Conservation (phyloP, 2,329 filamentous ascomycete genomes). For the Ambrosiella xylebori region DNA sequence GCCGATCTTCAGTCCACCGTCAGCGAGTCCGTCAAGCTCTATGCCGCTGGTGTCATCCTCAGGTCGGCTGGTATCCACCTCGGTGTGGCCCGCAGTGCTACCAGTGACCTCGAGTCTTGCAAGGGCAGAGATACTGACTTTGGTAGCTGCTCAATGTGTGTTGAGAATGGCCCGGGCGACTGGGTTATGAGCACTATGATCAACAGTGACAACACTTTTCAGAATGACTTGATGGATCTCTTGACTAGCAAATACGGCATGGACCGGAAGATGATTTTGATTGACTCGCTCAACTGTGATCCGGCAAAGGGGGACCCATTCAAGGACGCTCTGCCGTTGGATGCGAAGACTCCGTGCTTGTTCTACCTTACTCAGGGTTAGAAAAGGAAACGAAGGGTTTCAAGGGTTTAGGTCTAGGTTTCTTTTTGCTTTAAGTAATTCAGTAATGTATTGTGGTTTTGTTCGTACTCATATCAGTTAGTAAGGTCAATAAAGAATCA, state of each 20-base stretch:
- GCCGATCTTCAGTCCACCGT: slow-evolving; percentile 10
- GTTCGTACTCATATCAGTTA: too few species aligned
- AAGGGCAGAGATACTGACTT: background rate
- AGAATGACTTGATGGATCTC: slow-evolving; percentile 2
- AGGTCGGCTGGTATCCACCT: slow-evolving; percentile 8
- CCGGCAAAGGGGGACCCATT: background rate
- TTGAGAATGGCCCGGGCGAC: background rate
- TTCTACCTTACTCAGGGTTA: slow-evolving; percentile 1
- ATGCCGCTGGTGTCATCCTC: slow-evolving; percentile 9
- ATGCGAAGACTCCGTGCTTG: background rate
- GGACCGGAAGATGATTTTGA: background rate
- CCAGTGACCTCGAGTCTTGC: background rate
- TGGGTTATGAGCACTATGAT: slow-evolving; percentile 1
- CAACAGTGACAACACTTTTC: background rate
- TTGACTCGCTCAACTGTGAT: background rate
- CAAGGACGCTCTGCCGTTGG: background rate
- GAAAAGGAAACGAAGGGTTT: too few species aligned
- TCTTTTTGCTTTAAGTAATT: too few species aligned
- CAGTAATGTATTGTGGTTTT: too few species aligned
- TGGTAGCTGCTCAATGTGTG: background rate
- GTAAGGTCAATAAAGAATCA: too few species aligned
- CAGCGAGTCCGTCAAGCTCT: slow-evolving; percentile 3
- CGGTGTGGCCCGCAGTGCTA: background rate
- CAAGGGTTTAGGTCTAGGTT: too few species aligned
- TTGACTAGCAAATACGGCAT: slow-evolving; percentile 10